Evolutionary conservation across 2,329 filamentous ascomycete species (phyloP), one percentile per base, ranked within the genome.

Genomic region (Xylariomycetidae sp.): DNA sequence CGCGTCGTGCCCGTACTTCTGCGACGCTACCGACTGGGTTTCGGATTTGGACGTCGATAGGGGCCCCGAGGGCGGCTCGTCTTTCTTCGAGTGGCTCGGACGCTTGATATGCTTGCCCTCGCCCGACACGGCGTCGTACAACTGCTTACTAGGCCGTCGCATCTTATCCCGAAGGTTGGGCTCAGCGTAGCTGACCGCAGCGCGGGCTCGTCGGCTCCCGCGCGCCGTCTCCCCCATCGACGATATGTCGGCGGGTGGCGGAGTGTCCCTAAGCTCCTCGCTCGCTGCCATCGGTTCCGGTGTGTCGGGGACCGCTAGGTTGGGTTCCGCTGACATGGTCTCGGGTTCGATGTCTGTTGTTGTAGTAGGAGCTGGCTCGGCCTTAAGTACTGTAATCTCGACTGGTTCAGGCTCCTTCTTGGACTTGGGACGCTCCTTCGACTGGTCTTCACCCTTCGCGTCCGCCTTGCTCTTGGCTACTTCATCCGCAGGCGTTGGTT

Each of bases 151-250:
- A 15, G 85, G 84, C 38, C 85, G 74, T 38, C 85, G 74, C 85
- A 92, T 89, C 62, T 92, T 92, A 52, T 81, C 82, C 41, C 82
- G 73, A 25, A 92, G 65, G 49, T 84, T 90, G 2, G 85, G 85
- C 56, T 90, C 84, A 9, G 84, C 82, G 56, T 92, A 92, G 63
- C 83, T 90, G 40, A 92, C 74, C 31, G 78, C 70, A 9, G 75
- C 64, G 48, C 82, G 70, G 29, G 76, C 75, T 43, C 85, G 74
- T 44, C 85, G 69, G 46, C 79, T 82, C 15, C 76, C 74, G 27
- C 85, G 72, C 18, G 74, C 68, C 18, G 72, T 72, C 46, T 82
- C 73, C 31, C 72, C 69, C 22, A 58, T 67, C 6, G 60, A 62
- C 6, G 68, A 72, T 22, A 80, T 70, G 43, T 79, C 72, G 12